Evolutionary conservation across 345 rosid genomes (phyloP), one percentile per base, ranked within the genome.

Genomic region (Euphorbia pulcherrima): DNA sequence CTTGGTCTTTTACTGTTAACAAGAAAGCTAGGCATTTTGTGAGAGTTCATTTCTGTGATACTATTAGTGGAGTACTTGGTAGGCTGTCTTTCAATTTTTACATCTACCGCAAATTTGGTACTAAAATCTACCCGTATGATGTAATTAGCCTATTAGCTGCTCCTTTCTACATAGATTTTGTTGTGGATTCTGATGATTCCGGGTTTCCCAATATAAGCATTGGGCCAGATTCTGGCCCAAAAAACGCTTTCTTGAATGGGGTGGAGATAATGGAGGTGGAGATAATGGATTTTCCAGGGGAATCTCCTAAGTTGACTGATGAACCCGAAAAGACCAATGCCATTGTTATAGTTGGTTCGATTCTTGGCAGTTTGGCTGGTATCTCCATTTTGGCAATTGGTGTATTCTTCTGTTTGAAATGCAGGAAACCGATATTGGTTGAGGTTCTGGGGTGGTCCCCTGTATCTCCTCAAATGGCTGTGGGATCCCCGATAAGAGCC

Each of bases 31-130:
- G 2, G 11, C 77, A 85, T 57, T 78, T 87, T 21, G 69, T 87
- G 61, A 82, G 89, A 74, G 47, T 64, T 67, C 87, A 90, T 58
- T 90, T 90, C 69, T 85, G 84, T 47, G 86, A 90, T 69, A 30
- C 81, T 23, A 3, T 75, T 27, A 72, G 79, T 44, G 0, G 0
- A 3, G 1, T 72, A 0, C 13, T 0, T 27, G 41, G 74, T 44
- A 24, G 0, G 6, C 0, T 70, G 0, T 5, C 1, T 6, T 85
- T 90, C 70, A 64, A 67, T 60, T 82, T 88, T 16, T 83, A 70
- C 44, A 62, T 90, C 24, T 72, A 68, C 57, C 64, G 74, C 0
- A 44, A 81, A 14, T 74, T 47, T 67, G 14, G 60, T 4, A 0
- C 0, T 28, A 3, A 2, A 50, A 75, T 90, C 13, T 11, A 67